phyloP scores from a whole-genome alignment of 176 grass and related monocot species.

The Oryza meyeriana region DNA sequence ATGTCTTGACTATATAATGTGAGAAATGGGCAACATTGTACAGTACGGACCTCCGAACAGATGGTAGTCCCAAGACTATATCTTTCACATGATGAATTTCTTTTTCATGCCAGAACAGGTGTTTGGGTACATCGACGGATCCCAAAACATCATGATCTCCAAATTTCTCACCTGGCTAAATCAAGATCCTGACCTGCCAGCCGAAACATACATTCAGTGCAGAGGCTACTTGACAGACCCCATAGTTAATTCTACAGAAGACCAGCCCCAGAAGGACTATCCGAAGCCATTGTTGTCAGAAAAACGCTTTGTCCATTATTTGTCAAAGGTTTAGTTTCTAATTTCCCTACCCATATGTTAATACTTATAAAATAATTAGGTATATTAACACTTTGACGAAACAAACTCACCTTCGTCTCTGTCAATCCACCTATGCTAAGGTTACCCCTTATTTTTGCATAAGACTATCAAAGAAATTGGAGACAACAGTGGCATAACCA shows the following conservation, averaged over 20 bases:
- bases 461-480: too few relatives aligned
- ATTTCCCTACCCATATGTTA: background rate
- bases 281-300: background rate
- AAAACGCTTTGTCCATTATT: constrained; percentile 23
- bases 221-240: background rate
- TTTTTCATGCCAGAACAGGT: constrained; percentile 41
- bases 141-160: constrained; percentile 22
- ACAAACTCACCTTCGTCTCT: background rate
- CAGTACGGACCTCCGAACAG: too few relatives aligned
- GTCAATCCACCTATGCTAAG: constrained; percentile 21
- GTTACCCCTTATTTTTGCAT: constrained; percentile 16
- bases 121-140: constrained; percentile 37
- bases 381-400: background rate
- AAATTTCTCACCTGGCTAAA: constrained; percentile 15
- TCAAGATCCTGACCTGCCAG: constrained; percentile 20
- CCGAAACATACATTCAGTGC: constrained; percentile 3
- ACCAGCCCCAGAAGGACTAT: constrained; percentile 14
- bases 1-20: too few relatives aligned
- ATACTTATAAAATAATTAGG: too few relatives aligned
- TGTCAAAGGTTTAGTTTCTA: constrained; percentile 35
- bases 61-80: too few relatives aligned
- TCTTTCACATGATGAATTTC: background rate
- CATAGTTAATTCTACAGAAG: constrained; percentile 14
- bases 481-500: constrained; percentile 43
- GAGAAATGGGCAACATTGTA: too few relatives aligned